Base-by-base conservation (phyloP, 2,329 filamentous ascomycete species). In the Sphaerostilbella broomeana region DNA sequence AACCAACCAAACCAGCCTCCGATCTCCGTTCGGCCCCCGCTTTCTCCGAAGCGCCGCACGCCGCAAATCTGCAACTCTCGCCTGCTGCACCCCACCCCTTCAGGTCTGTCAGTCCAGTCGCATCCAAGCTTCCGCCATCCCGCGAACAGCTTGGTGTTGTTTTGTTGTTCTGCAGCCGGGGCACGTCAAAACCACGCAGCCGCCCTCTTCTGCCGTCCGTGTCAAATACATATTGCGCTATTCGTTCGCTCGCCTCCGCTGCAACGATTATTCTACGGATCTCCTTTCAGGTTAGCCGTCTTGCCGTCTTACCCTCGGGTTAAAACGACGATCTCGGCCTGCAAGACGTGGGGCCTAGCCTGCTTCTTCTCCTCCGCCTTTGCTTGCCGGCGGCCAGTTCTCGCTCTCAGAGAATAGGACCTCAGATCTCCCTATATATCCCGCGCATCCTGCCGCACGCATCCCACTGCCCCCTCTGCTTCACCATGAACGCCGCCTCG, bases 401-500 rank as follows among this genome's bases (percentile, higher is more conserved):
- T 12, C n/a, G 10, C 12, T 10, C 26, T 13, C 15, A 10, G 13
- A 13, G 13, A 28, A 28, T n/a, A 28, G 13, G 13, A 28, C 27
- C 12, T 13, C 7, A 13, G 15, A 30, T 8, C 27, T 30, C 8
- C 27, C 8, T 13, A 13, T 13, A 7, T 7, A 9, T 9, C 12
- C 27, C 12, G 27, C 27, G 15, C n/a, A 3, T 3, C 17, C 22
- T 15, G 15, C 13, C 21, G 12, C 17, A 21, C 13, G 15, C 18
- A 17, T 18, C 21, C 18, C 37, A 20, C 12, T 15, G 30, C 13
- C 33, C 31, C 16, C 18, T 29, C n/a, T n/a, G 5, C 24, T 19
- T 26, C 30, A 38, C 29, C 26, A 21, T 27, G 53, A 54, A 50
- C 38, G 40, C 50, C 31, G 51, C 58, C 36, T 42, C 55, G 42